Evolutionary conservation across 371 early-diverging fungal species (phyloP).

Genomic region (Batkoa obscura): DNA sequence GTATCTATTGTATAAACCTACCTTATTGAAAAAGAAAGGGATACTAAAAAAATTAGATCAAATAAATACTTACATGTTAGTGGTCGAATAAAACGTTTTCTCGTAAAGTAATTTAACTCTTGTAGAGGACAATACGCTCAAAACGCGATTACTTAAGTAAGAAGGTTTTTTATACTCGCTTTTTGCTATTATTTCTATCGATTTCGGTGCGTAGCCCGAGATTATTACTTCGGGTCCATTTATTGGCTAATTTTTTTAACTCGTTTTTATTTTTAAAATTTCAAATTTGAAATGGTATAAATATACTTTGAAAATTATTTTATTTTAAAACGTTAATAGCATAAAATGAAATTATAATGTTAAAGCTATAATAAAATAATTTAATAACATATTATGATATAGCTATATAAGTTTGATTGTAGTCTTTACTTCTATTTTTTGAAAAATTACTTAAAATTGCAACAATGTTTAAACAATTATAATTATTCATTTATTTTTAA

Average conservation of each 20-base stretch:
- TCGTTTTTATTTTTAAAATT: no score
- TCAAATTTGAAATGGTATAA: no score
- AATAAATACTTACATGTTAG: background rate
- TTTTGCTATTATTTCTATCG: background rate
- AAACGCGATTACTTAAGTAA: background rate
- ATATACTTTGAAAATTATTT: no score
- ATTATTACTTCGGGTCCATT: background rate
- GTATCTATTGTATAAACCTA: background rate
- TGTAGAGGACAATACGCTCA: slow-evolving; percentile 3
- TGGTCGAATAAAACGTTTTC: background rate
- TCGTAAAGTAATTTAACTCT: slow-evolving; percentile 5
- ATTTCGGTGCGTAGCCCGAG: background rate
- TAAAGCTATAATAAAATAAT: no score
- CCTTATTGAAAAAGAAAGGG: background rate
- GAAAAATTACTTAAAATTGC: no score
- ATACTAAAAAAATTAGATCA: background rate
- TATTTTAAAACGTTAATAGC: no score
- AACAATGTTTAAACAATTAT: no score
- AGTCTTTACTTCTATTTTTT: no score
- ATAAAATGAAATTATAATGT: no score
- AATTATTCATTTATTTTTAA: no score
- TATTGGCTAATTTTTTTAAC: background rate
- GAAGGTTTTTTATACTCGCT: background rate
- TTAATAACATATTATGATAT: no score
- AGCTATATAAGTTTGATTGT: no score